Base-by-base conservation (phyloP, 176 grass and related monocot genomes). In the Cymbopogon citratus region DNA sequence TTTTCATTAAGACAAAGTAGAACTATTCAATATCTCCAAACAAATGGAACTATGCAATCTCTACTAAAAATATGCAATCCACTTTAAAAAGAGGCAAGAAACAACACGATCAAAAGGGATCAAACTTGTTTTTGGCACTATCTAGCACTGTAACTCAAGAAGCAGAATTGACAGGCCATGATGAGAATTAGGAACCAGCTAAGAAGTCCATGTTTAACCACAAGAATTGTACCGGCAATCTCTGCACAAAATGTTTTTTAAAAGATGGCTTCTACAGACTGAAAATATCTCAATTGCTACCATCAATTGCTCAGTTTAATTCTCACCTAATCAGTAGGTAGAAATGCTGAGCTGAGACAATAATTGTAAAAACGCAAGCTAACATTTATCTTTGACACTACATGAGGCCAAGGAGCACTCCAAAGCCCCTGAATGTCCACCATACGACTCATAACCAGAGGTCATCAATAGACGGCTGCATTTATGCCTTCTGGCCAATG, bases 201-300 rank as follows among this genome's bases (percentile, higher is more conserved):
- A 73, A n/a, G 67, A 83, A 73, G 38, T 90, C 79, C 88, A 90
- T 90, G 27, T 67, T n/a, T n/a, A n/a, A n/a, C n/a, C n/a, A n/a
- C n/a, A 66, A 8, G 66, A 74, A 62, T 49, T 18, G 3, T n/a
- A 11, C 52, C 31, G 24, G 18, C 26, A 85, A 66, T 19, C 74
- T 83, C 59, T 82, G 68, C 39, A 63, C 36, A 66, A 66, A 78
- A 78, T 12, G 40, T 34, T 48, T 24, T 73, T 78, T 34, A 9
- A 6, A 31, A 71, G 71, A 51, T 31, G 66, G 57, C 73, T 82
- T 78, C 60, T 83, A 83, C 59, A 49, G 66, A 33, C 3, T 33
- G 31, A 33, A 3, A 33, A 33, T 33, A 33, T 33, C n/a, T 41
- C 40, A 41, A 11, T 41, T 41, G 40, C 40, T 41, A n/a, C n/a